Base-by-base conservation (phyloP, 2,329 filamentous ascomycete species). In the Ophiocordyceps polyrhachis-furcata region DNA sequence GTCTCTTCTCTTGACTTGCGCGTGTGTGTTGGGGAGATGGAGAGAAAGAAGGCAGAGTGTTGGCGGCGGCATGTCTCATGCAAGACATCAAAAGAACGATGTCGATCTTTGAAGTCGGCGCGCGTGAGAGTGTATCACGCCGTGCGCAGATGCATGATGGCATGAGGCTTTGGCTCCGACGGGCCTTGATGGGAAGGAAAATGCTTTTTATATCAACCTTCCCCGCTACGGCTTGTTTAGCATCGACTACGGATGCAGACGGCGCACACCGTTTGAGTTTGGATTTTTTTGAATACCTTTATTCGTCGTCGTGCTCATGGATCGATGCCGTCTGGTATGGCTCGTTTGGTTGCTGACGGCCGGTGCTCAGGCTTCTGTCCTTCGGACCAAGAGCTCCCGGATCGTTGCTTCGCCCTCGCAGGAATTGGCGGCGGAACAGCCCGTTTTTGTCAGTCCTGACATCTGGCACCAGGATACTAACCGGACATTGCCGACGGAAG, bases 51-150 rank as follows among this genome's bases (percentile, higher is more conserved):
- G 32, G 25, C 25, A 28, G 32, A 37, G 17, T 37, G 15, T 15
- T n/a, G 15, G 32, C 19, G 3, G 5, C 7, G 15, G 32, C 19
- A 13, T 17, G 17, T 40, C 17, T 19, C 37, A 17, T 20, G 40
- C 40, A 40, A 42, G 40, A 45, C 35, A 44, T n/a, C 4, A 17
- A 35, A 23, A 23, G 37, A 35, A 41, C 35, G 35, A 37, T 37
- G 19, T 35, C 20, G 20, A 5, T 29, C 9, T 11, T 37, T 45
- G 40, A 41, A 20, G 40, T 28, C 21, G 29, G 9, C 13, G 40
- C 40, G 40, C 31, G 19, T 42, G 44, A 31, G 38, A 8, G 38
- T 45, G 38, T 35, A 45, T 45, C 44, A 45, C 44, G 17, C 32
- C 32, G 32, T 15, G n/a, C 32, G n/a, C 8, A 17, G 32, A 37